A percentile compares a stretch with the other conserved stretches of the same genome.
Conservation (phyloP, 768 basidiomycete species). For the Mycena galericulata region DNA sequence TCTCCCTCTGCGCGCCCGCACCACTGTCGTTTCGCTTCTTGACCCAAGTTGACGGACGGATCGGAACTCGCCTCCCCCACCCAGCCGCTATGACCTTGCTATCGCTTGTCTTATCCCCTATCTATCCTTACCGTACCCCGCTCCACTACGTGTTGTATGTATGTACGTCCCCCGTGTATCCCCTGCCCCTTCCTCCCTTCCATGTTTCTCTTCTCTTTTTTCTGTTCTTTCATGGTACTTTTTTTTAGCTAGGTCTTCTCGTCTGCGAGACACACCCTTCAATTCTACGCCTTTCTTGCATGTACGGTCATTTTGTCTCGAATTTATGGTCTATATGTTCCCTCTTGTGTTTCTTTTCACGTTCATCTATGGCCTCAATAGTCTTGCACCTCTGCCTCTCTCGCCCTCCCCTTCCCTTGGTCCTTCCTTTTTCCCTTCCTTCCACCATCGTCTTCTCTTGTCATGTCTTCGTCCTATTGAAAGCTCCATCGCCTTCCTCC, state of each 20-base stretch:
- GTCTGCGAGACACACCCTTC: not conserved
- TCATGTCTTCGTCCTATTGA: no score
- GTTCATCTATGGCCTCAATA: no score
- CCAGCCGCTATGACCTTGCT: conserved; percentile 17
- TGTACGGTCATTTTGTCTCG: no score
- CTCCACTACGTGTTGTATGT: conserved; percentile 28
- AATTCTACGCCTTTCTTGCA: no score
- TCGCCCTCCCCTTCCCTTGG: no score
- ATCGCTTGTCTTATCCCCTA: conserved; percentile 27
- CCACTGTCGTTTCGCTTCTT: not conserved
- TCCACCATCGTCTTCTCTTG: no score
- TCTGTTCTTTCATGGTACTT: not conserved
- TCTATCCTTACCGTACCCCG: conserved; percentile 26
- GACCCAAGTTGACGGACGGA: not conserved
- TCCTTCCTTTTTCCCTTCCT: no score
- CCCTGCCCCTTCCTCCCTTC: not conserved
- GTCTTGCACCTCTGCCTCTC: no score
- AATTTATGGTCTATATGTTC: no score
- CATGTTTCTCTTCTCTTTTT: not conserved
- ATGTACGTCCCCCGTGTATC: conserved; percentile 24
- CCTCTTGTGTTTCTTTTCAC: no score
- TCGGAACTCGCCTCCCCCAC: not conserved
- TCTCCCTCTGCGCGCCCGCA: not conserved
- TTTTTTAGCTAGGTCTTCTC: not conserved
- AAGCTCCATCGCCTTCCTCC: no score